phyloP scores from a whole-genome alignment of 225 moss, liverwort and hornwort species.

The Sphagnum tenellum region DNA sequence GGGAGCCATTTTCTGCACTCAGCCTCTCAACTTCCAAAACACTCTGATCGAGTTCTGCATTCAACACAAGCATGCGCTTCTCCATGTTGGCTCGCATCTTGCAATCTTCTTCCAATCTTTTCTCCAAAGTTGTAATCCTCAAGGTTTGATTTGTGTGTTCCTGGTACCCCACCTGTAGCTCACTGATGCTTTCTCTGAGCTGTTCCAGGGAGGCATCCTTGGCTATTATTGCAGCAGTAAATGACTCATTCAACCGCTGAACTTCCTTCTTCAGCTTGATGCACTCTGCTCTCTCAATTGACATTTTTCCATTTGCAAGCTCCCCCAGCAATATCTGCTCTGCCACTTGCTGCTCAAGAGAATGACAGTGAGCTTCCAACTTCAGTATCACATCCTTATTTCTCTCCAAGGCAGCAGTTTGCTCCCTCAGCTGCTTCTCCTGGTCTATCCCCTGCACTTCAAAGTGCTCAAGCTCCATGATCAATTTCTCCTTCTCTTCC shows the following conservation, averaged over 20 bases:
- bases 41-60: constrained; percentile 19
- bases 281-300: constrained; percentile 28
- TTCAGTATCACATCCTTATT: constrained; percentile 26
- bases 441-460: constrained; percentile 19
- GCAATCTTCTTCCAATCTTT: constrained; percentile 18
- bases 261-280: constrained; percentile 33
- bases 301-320: constrained; percentile 25
- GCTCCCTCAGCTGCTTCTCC: constrained; percentile 22
- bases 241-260: constrained; percentile 21
- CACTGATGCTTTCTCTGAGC: constrained; percentile 26
- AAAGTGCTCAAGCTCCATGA: constrained; percentile 25
- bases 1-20: constrained; percentile 17
- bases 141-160: constrained; percentile 7
- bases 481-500: constrained; percentile 34
- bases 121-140: constrained; percentile 25
- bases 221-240: constrained; percentile 22
- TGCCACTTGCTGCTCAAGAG: constrained; percentile 29
- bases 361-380: constrained; percentile 40
- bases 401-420: constrained; percentile 27
- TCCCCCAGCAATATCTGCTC: constrained; percentile 26
- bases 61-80: constrained; percentile 12
- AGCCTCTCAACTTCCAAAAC: constrained; percentile 28
- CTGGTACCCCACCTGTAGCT: constrained; percentile 12
- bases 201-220: constrained; percentile 31
- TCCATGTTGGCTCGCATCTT: constrained; percentile 14